Percentiles rank a stretch among this genome's conserved stretches.
Evolutionary conservation across 2,329 filamentous ascomycete species (phyloP).

Genomic region (Myriosclerotinia curreyana): DNA sequence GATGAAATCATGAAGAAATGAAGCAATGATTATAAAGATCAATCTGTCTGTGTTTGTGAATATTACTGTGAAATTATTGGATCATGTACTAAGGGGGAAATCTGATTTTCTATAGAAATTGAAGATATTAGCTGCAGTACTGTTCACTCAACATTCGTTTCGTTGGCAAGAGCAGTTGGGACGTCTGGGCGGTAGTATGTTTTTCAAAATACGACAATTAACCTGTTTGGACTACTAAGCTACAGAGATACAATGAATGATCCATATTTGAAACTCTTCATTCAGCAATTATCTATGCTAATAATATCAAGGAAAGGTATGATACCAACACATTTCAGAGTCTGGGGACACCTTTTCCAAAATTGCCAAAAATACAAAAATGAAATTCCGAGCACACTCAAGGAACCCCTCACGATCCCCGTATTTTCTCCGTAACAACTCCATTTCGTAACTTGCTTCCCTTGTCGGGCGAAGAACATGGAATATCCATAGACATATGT

Average conservation of each 20-base stretch:
- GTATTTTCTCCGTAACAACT: neutral
- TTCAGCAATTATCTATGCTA: neutral
- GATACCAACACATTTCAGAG: neutral
- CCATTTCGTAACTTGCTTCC: neutral
- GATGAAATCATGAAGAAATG: constrained; percentile 16
- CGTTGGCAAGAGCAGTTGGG: neutral
- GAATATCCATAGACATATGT: neutral
- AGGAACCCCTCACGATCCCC: neutral
- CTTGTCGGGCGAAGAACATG: neutral
- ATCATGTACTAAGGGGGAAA: neutral
- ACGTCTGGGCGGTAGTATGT: neutral
- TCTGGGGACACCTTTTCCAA: neutral
- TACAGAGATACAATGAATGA: neutral
- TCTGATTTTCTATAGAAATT: neutral
- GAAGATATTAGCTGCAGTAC: neutral
- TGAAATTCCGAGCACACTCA: neutral
- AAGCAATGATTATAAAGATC: constrained; percentile 5
- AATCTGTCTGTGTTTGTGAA: neutral
- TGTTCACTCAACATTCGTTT: neutral
- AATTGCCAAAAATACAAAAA: neutral
- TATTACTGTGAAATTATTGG: neutral
- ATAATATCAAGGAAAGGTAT: neutral
- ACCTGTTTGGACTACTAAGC: neutral
- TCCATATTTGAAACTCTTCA: neutral
- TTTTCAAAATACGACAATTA: neutral